Evolutionary conservation across 2,329 filamentous ascomycete genomes (phyloP).

Genomic region (Venturia effusa): DNA sequence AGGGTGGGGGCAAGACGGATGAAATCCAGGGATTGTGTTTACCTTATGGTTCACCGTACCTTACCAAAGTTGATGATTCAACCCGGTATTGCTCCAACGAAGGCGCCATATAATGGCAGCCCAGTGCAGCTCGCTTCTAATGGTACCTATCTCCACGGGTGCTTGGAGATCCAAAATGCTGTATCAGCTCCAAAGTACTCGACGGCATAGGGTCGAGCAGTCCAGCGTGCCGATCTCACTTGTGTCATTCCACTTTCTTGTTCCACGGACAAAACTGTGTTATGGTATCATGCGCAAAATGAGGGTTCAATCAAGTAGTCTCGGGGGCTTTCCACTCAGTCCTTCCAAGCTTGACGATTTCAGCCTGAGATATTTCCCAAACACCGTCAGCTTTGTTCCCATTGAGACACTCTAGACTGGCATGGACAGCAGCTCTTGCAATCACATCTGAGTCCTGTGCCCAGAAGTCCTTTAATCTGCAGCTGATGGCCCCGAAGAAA

Average conservation of each 20-base stretch:
- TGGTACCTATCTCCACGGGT: too few species aligned
- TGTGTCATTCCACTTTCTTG: background rate
- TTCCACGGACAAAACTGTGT: background rate
- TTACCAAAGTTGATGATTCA: too few species aligned
- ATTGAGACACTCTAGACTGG: conserved; percentile 39
- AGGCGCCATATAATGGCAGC: too few species aligned
- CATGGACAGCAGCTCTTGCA: conserved; percentile 53
- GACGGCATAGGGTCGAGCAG: background rate
- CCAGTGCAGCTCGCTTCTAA: too few species aligned
- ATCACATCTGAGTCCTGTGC: conserved; percentile 68
- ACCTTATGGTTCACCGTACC: too few species aligned
- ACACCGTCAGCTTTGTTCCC: conserved; percentile 46
- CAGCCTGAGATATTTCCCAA: conserved; percentile 46
- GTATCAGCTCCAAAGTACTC: background rate
- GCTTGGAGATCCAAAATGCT: too few species aligned
- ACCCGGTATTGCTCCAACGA: too few species aligned
- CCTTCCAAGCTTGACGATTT: conserved; percentile 58
- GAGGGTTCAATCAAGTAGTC: background rate
- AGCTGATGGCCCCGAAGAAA: conserved; percentile 38
- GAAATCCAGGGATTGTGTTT: too few species aligned
- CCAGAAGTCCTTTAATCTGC: conserved; percentile 48
- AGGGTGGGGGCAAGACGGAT: too few species aligned
- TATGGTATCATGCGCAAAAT: background rate
- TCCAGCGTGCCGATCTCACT: background rate
- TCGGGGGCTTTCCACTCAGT: conserved; percentile 30